Evolutionary conservation across 1,139 yeast genomes (phyloP), one percentile per base, ranked within the genome.

Genomic region (Spathaspora sp.): DNA sequence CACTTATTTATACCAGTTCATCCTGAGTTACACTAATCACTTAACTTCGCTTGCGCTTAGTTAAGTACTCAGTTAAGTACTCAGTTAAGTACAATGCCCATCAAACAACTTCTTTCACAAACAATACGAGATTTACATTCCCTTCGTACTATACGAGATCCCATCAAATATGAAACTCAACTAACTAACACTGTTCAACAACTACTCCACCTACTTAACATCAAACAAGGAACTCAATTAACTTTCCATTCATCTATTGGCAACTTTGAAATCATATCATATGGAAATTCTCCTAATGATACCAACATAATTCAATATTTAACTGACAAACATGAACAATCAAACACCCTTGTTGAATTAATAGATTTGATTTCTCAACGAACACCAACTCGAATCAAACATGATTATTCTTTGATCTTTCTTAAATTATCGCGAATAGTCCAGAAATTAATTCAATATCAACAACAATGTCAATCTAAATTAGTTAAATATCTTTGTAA

Each of bases 81-180:
- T 29, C 34, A 8, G 6, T 13, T 10, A 47, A 7, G 18, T 17
- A 39, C n/a, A n/a, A 39, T 25, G 24, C 18, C 38, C 18, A 26
- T 9, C 18, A 44, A 44, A 17, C 59, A 56, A 9, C 55, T 60
- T 18, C 57, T 66, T n/a, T 62, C 57, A 40, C 51, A 50, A 26
- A 58, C 63, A 2, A 52, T 66, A 24, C 56, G 58, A 41, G 60
- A 62, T 31, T 52, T 66, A 10, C 61, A 62, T 44, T 33, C 47
- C 4, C 57, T 66, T 15, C 59, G 58, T 47, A 42, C 46, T 42
- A 46, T 40, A 10, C 49, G 49, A 13, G 38, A 42, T n/a, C 11
- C 38, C 9, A 26, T 6, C 9, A 49, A 48, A 9, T 65, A 64
- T 44, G 61, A 59, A 39, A 13, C 38, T 4, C 50, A 56, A 4